Conservation (phyloP, 257 asterid genomes). For the Nicotiana otophora region DNA sequence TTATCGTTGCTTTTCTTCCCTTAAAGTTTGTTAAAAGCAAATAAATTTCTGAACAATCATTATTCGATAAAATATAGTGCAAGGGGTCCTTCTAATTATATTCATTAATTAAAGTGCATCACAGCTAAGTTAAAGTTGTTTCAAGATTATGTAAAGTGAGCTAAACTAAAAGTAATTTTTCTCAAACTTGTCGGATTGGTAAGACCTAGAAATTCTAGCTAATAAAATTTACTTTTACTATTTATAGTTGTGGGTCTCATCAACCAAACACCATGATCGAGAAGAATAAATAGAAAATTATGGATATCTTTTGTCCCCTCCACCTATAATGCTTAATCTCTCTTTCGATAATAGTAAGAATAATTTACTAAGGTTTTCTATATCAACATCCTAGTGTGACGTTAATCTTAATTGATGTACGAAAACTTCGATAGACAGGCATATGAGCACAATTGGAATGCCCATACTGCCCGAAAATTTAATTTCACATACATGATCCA, state of each 20-base stretch:
- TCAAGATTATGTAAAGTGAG: not conserved
- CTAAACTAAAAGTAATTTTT: not conserved
- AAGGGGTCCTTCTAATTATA: not conserved
- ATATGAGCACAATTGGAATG: too few species aligned
- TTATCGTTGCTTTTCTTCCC: slow-evolving; percentile 3
- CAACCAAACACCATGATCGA: not conserved
- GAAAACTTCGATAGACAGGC: too few species aligned
- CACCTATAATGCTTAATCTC: too few species aligned
- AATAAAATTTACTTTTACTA: not conserved
- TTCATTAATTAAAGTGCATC: not conserved
- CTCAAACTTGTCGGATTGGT: not conserved
- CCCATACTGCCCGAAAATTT: too few species aligned
- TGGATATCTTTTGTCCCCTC: not conserved
- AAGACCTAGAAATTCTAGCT: not conserved
- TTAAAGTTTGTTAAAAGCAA: slow-evolving; percentile 17
- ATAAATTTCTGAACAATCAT: slow-evolving; percentile 14
- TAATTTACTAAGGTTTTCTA: too few species aligned
- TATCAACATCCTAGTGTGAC: too few species aligned
- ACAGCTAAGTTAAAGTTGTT: slow-evolving; percentile 7
- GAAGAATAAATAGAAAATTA: not conserved
- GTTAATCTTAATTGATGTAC: too few species aligned
- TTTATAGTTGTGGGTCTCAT: too few species aligned
- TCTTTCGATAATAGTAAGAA: too few species aligned
- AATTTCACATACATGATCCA: too few species aligned
- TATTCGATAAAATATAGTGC: slow-evolving; percentile 7